These are phyloP conservation scores for Pseudoneurospora amorphoporcata DNA, from an alignment of 495 filamentous ascomycete genomes.

Conservation along the genomic window DNA sequence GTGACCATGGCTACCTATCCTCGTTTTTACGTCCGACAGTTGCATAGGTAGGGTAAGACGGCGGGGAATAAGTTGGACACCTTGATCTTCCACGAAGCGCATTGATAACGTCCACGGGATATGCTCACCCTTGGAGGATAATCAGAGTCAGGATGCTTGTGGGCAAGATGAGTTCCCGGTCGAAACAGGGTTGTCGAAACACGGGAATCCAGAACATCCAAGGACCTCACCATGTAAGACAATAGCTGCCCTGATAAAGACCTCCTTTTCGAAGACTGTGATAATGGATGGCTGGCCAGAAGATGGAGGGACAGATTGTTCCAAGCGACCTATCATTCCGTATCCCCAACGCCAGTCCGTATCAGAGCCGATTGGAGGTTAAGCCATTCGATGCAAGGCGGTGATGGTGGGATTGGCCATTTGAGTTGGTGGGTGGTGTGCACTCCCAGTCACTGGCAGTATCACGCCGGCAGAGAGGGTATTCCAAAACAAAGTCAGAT, in stretches of 20 bases:
- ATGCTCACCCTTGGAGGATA: background rate
- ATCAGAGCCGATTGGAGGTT: background rate
- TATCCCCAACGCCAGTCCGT: background rate
- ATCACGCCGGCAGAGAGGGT: background rate
- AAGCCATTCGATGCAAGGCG: background rate
- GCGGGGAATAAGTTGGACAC: background rate
- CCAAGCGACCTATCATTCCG: background rate
- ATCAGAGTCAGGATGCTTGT: background rate
- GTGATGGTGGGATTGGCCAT: background rate
- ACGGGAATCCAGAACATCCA: background rate
- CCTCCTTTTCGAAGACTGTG: background rate
- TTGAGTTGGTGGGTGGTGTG: background rate
- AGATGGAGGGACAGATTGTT: background rate
- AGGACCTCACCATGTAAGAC: background rate
- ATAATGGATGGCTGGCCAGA: background rate
- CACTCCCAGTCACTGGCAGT: background rate
- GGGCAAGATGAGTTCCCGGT: background rate
- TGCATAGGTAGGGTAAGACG: background rate
- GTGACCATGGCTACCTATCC: background rate
- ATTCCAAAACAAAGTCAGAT: background rate
- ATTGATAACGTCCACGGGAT: background rate
- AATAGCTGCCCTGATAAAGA: background rate
- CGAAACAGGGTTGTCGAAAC: background rate
- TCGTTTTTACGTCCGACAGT: background rate
- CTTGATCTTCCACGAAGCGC: background rate